phyloP scores from a whole-genome alignment of 441 rosid species.

The Corymbia citriodora region DNA sequence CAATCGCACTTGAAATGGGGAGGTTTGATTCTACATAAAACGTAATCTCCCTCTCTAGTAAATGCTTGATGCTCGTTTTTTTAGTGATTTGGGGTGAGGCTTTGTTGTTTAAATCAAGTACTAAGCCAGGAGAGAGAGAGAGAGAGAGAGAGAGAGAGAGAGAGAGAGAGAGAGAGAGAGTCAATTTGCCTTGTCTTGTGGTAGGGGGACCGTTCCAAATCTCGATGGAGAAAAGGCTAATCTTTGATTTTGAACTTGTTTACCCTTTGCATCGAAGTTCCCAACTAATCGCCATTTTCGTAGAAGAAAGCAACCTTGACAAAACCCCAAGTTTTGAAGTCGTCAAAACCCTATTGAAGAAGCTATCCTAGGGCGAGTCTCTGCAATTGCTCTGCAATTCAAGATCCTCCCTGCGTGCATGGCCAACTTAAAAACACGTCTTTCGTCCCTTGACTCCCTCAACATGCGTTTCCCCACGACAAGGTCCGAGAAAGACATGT shows the following conservation, averaged over 20 bases:
- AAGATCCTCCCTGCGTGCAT: background rate
- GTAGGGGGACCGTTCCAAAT: background rate
- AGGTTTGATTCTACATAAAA: background rate
- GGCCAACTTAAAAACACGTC: background rate
- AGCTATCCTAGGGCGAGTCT: background rate
- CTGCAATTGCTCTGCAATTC: background rate
- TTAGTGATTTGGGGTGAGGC: background rate
- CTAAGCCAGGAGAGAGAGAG: background rate
- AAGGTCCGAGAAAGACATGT: background rate
- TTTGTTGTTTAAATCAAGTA: background rate
- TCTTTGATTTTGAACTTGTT: background rate
- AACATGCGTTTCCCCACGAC: background rate
- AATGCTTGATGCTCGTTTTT: background rate
- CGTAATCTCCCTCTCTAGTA: background rate
- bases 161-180: too few species aligned
- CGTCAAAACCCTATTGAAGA: background rate
- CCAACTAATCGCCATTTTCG: background rate
- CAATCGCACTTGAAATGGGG: background rate
- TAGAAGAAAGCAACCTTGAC: background rate
- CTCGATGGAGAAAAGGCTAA: background rate
- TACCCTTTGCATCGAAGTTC: background rate
- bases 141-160: too few species aligned
- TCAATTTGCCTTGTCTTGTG: background rate
- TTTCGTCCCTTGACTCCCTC: background rate
- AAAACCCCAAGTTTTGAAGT: background rate